Evolutionary conservation across 2,329 filamentous ascomycete genomes (phyloP), one percentile per base, ranked within the genome.

Genomic region (Sporothrix pallida): DNA sequence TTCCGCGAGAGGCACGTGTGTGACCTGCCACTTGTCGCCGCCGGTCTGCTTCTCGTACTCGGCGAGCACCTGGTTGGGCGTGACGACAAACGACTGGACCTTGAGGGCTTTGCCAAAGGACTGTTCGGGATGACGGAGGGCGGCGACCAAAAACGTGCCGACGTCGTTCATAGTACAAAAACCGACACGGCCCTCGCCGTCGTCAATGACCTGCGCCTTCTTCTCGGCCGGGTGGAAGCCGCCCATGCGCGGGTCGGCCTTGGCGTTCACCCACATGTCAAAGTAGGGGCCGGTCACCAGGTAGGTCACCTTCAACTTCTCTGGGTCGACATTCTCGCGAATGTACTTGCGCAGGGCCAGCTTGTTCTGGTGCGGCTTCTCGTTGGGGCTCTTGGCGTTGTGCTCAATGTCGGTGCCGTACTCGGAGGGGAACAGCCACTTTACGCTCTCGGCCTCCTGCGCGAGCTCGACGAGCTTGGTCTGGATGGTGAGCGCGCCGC

Each of bases 101-200:
- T 88, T 90, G 48, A 93, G 81, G 0, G 88, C 86, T 71, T 87
- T 86, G 76, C 88, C 87, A 48, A 84, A 84, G 0, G 88, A 84
- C 6, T 81, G 83, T 10, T 86, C 80, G 2, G 89, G 88, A 74
- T 90, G 87, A 17, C 83, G 84, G 15, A 93, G 84, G 0, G 90
- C 86, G 0, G 88, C 88, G 1, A 89, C 88, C 1, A 93, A 85
- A 31, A 91, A 85, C 72, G 87, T 89, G 4, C 91, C 92, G 10
- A 93, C 91, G 77, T 94, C 92, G 26, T 84, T 83, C 88, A 92
- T 92, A 1, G 89, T 91, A 2, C 90, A 93, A 77, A 94, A 87
- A 50, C 89, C 90, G 75, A 93, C 85, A 74, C 83, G 86, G 23
- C 86, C 89, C 52, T 89, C 82, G 0, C 90, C 91, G 75, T 87